phyloP scores from a whole-genome alignment of 805 yeast species.

The Wickerhamomyces kurtzmanii region DNA sequence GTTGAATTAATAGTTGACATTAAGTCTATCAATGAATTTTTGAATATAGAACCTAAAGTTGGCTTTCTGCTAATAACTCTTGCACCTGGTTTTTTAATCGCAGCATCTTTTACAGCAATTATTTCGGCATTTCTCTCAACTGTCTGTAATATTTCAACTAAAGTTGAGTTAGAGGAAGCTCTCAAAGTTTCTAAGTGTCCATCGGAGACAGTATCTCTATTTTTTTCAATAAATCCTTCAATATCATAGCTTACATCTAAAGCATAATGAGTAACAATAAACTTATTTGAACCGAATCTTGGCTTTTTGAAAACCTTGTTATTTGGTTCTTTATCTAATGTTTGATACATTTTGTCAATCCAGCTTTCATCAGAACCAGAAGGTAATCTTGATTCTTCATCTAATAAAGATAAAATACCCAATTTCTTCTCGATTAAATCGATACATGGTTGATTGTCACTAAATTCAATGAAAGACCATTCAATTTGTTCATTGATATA shows the following conservation, averaged over 20 bases:
- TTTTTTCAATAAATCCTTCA: conserved; percentile 94
- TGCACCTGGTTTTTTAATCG: conserved; percentile 29
- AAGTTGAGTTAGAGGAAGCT: conserved; percentile 54
- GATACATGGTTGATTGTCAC: conserved; percentile 96
- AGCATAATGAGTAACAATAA: conserved; percentile 89
- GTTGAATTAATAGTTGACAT: conserved; percentile 92
- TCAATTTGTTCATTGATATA: conserved; percentile 86
- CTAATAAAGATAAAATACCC: conserved; percentile 81
- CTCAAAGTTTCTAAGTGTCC: conserved; percentile 84
- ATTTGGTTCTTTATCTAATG: conserved; percentile 70
- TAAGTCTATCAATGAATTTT: conserved; percentile 81
- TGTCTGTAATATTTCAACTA: conserved; percentile 49
- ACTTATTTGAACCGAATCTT: conserved; percentile 85
- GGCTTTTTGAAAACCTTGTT: conserved; percentile 81
- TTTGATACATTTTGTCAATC: conserved; percentile 82
- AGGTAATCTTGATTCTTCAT: conserved; percentile 93
- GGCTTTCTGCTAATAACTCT: conserved; percentile 62
- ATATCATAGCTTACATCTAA: conserved; percentile 86
- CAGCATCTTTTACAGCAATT: conserved; percentile 18
- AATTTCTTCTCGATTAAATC: conserved; percentile 80
- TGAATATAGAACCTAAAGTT: conserved; percentile 90
- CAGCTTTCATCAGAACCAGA: conserved; percentile 89
- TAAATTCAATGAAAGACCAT: conserved; percentile 93
- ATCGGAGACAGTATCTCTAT: conserved; percentile 95
- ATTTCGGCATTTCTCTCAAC: conserved; percentile 26